Conservation (phyloP, 306 rosid species). For the Malus asiatica region DNA sequence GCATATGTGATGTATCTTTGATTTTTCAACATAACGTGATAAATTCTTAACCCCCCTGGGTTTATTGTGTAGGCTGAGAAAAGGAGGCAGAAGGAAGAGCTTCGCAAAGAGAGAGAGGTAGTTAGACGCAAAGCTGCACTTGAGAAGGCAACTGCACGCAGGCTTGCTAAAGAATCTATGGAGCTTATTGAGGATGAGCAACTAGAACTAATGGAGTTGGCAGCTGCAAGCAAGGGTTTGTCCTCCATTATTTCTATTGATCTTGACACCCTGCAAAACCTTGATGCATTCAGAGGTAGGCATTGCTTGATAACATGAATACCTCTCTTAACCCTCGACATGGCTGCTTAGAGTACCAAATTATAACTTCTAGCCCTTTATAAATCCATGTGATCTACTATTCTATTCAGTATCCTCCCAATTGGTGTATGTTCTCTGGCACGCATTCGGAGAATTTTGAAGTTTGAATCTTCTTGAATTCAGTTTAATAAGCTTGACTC, state of each 20-base stretch:
- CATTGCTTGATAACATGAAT: background rate
- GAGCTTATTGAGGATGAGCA: conserved; percentile 98
- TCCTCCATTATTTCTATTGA: conserved; percentile 78
- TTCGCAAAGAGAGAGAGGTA: conserved; percentile 81
- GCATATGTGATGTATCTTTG: conserved; percentile 10
- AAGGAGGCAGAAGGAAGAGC: conserved; percentile 80
- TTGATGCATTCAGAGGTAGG: conserved; percentile 78
- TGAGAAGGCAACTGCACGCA: conserved; percentile 94
- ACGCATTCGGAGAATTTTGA: background rate
- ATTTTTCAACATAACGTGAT: conserved; percentile 14
- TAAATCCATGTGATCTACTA: background rate
- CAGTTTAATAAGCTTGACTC: background rate
- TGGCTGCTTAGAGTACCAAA: background rate
- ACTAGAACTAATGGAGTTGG: conserved; percentile 94
- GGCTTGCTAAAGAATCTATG: conserved; percentile 94
- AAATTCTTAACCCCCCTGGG: background rate
- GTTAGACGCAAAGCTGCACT: conserved; percentile 91
- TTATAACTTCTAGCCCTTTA: background rate
- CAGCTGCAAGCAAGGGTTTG: conserved; percentile 79
- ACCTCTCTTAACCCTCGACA: background rate
- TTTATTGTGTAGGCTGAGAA: conserved; percentile 64
- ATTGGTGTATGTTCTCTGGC: background rate
- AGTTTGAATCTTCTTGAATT: background rate
- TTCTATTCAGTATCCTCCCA: background rate
- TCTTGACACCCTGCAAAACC: conserved; percentile 78